phyloP scores from a whole-genome alignment of 2,329 filamentous ascomycete species.

The Shiraia sp. region DNA sequence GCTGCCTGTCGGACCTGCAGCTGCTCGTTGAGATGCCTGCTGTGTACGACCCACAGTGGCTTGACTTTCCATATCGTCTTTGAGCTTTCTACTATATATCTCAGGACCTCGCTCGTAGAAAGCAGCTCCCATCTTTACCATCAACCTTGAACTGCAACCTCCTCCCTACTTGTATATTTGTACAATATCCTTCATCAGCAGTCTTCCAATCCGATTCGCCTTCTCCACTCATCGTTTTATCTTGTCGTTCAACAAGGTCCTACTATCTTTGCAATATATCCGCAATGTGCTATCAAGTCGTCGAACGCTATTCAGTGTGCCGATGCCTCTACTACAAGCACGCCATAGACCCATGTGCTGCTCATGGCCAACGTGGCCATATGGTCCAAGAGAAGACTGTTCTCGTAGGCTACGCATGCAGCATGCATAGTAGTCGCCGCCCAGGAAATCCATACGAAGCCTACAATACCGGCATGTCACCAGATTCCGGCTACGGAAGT shows the following conservation, averaged over 20 bases:
- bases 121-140: slow-evolving; percentile 12
- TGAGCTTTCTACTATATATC: slow-evolving; percentile 39
- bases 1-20: slow-evolving; percentile 43
- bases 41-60: slow-evolving; percentile 29
- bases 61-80: slow-evolving; percentile 21
- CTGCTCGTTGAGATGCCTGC: slow-evolving; percentile 31
- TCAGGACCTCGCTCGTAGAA: slow-evolving; percentile 24
- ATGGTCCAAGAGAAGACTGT: slow-evolving; percentile 73
- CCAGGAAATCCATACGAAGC: slow-evolving; percentile 12
- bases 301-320: slow-evolving; percentile 86
- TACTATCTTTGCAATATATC: not conserved
- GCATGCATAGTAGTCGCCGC: slow-evolving; percentile 52
- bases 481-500: slow-evolving; percentile 38
- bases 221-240: slow-evolving; percentile 3
- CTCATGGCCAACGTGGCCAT: slow-evolving; percentile 76
- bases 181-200: slow-evolving; percentile 6
- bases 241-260: not conserved
- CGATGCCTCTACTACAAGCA: slow-evolving; percentile 87
- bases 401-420: slow-evolving; percentile 80
- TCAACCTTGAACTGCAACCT: slow-evolving; percentile 13
- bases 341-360: slow-evolving; percentile 78
- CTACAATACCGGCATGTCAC: slow-evolving; percentile 24
- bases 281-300: slow-evolving; percentile 81
- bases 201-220: slow-evolving; percentile 4
- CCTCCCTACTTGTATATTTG: too few species aligned